Base-by-base conservation (phyloP, 164 flowering plant genomes). In the Umbellularia californica region DNA sequence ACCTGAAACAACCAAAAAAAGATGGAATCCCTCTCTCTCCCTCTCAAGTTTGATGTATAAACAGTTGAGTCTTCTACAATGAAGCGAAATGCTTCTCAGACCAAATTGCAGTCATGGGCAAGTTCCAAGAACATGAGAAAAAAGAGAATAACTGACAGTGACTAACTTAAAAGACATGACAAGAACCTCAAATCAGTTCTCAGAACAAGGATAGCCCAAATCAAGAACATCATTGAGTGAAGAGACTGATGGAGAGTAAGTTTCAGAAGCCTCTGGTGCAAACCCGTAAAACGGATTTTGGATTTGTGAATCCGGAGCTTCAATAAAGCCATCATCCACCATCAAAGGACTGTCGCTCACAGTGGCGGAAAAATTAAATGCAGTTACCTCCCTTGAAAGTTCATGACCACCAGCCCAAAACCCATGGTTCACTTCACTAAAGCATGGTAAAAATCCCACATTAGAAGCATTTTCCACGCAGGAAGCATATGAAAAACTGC, bases 241-340 rank as follows among this genome's bases (percentile, higher is more conserved):
- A 73, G 84, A 64, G 74, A 68, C 4, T 14, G 83, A 76, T 72
- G 84, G 75, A 64, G 80, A 73, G 68, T 71, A 72, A 72, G 71
- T 20, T 3, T 52, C 78, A 69, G 88, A 82, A 74, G 71, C 75
- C 69, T 74, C 79, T 62, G 85, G 74, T 58, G 76, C 63, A 51
- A 82, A 68, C 50, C 80, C 84, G 67, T 78, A 77, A 35, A 70
- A 74, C 68, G 83, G 65, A 28, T 70, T 75, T 33, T 76, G 81
- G 0, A 79, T 52, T 55, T 77, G 69, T 19, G 90, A 90, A 76
- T 83, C 79, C 60, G 79, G 75, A 69, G 82, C 81, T 82, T 79
- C 89, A 84, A 87, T 82, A 82, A 86, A 81, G 25, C 80, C 84
- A 73, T 85, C 83, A 78, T 88, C 89, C 74, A 76, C 77, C 86